phyloP scores from a whole-genome alignment of 2,329 filamentous ascomycete species.

The Alternaria triticina region DNA sequence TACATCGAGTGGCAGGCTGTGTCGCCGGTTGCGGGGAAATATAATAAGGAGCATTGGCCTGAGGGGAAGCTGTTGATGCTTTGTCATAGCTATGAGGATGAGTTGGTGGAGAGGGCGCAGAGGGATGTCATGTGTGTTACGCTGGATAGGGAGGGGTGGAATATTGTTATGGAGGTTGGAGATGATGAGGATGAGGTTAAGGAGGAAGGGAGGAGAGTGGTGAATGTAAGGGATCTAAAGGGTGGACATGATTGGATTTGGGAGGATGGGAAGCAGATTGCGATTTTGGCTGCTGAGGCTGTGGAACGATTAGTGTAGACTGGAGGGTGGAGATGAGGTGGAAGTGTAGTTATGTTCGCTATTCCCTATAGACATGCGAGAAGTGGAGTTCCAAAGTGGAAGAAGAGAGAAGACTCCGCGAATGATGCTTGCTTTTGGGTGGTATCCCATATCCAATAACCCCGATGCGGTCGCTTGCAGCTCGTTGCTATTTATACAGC shows the following conservation, averaged over 20 bases:
- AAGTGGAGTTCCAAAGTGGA: conserved; percentile 16
- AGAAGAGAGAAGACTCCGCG: conserved; percentile 22
- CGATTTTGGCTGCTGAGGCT: conserved; percentile 47
- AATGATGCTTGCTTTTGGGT: conserved; percentile 19
- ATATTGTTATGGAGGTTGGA: conserved; percentile 34
- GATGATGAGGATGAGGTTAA: conserved; percentile 34
- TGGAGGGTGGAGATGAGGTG: not conserved
- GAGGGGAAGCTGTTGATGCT: conserved; percentile 51
- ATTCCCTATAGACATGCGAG: conserved; percentile 17
- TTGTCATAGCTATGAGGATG: conserved; percentile 56
- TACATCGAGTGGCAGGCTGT: conserved; percentile 36
- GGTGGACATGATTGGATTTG: conserved; percentile 71
- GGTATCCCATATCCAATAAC: conserved; percentile 18
- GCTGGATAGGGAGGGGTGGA: conserved; percentile 54
- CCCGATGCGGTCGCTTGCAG: conserved; percentile 26
- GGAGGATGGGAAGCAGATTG: conserved; percentile 65
- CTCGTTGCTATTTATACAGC: conserved; percentile 40
- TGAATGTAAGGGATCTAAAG: conserved; percentile 55
- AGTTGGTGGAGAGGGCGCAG: conserved; percentile 63
- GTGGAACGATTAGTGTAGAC: conserved; percentile 22
- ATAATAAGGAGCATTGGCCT: conserved; percentile 49
- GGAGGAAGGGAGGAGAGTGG: conserved; percentile 33
- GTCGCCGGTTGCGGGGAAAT: conserved; percentile 60
- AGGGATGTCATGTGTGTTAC: conserved; percentile 61
- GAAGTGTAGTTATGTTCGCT: not conserved